phyloP scores from a whole-genome alignment of 208 protist genomes.

The Acanthamoeba triangularis region DNA sequence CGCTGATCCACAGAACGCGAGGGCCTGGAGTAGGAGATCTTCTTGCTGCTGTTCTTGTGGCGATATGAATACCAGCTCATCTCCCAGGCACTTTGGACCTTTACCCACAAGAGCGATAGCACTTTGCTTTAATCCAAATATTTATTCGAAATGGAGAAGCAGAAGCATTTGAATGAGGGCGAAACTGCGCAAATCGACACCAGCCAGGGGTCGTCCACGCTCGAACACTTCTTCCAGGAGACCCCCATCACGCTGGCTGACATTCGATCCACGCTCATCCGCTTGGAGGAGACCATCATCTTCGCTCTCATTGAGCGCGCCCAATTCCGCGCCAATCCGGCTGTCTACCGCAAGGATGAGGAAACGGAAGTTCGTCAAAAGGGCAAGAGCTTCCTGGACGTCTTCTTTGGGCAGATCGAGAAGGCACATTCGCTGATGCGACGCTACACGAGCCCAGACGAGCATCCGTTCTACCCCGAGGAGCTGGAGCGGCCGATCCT shows the following conservation, averaged over 20 bases:
- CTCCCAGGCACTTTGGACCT: too few relatives aligned
- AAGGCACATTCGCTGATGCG: constrained; percentile 81
- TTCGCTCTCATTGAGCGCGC: constrained; percentile 89
- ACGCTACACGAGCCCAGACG: constrained; percentile 88
- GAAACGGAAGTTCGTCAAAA: neutral
- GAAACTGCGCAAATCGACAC: neutral
- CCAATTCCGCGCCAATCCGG: constrained; percentile 84
- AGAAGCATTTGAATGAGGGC: neutral
- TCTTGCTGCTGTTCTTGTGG: too few relatives aligned
- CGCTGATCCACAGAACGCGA: too few relatives aligned
- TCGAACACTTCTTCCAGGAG: constrained; percentile 72
- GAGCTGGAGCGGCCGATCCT: constrained; percentile 80
- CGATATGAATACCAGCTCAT: too few relatives aligned
- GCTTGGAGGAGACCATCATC: constrained; percentile 90
- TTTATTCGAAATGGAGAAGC: neutral
- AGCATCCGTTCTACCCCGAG: constrained; percentile 86
- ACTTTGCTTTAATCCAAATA: too few relatives aligned
- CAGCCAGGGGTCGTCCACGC: constrained; percentile 27
- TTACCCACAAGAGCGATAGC: too few relatives aligned
- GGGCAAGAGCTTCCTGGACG: constrained; percentile 83
- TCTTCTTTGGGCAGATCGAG: constrained; percentile 85
- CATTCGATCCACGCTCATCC: constrained; percentile 79
- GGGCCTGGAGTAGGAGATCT: too few relatives aligned
- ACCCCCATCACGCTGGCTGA: constrained; percentile 81
- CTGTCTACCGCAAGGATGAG: constrained; percentile 74